A percentile compares a stretch with the other conserved stretches of the same genome.
Evolutionary conservation across 257 asterid genomes (phyloP).

Genomic region (Capsicum pubescens): DNA sequence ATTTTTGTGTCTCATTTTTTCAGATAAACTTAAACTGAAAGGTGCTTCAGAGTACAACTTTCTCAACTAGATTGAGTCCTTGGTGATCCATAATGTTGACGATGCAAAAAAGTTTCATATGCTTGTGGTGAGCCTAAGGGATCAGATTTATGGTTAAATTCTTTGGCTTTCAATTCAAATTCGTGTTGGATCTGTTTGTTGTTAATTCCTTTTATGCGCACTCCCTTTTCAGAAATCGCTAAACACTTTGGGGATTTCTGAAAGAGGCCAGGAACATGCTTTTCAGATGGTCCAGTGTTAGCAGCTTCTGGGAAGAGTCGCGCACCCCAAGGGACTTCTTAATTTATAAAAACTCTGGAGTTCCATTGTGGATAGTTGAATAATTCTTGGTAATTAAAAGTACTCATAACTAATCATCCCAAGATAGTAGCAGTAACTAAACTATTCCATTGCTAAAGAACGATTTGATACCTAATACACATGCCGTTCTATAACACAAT

Average conservation of each 20-base stretch:
- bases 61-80: constrained; percentile 74
- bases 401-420: neutral
- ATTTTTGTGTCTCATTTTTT: neutral
- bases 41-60: constrained; percentile 67
- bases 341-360: neutral
- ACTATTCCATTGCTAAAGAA: neutral
- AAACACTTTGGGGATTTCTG: constrained; percentile 55
- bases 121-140: constrained; percentile 46
- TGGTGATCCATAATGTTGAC: constrained; percentile 63
- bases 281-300: constrained; percentile 59
- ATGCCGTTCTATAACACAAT: neutral
- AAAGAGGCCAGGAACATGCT: constrained; percentile 74
- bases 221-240: constrained; percentile 71
- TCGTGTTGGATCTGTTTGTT: constrained; percentile 29
- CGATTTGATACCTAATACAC: constrained; percentile 3
- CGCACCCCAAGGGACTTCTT: too few relatives aligned
- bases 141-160: constrained; percentile 16
- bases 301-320: too few relatives aligned
- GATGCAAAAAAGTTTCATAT: constrained; percentile 68
- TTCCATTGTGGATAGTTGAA: constrained; percentile 13
- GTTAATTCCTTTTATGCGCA: constrained; percentile 31
- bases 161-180: constrained; percentile 20
- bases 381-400: neutral
- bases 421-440: neutral
- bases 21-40: constrained; percentile 77